phyloP scores from a whole-genome alignment of 257 asterid species.

The Paraleonurus japonicus region DNA sequence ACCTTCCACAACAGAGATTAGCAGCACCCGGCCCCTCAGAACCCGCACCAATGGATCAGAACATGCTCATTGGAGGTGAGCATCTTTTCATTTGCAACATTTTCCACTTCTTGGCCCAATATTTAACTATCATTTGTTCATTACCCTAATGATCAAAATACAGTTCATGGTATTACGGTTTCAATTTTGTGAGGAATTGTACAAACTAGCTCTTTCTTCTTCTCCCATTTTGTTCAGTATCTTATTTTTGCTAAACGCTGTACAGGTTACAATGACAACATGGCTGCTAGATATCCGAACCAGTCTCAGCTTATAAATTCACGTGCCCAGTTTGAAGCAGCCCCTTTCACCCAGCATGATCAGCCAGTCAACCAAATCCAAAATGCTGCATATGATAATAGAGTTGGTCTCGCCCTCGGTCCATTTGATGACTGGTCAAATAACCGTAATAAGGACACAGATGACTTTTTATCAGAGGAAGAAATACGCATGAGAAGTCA shows the following conservation, averaged over 20 bases:
- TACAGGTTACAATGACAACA: constrained; percentile 51
- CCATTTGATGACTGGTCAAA: constrained; percentile 80
- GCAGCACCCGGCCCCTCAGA: constrained; percentile 52
- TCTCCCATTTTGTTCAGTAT: background rate
- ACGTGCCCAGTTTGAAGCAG: constrained; percentile 46
- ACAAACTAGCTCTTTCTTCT: background rate
- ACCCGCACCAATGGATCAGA: constrained; percentile 48
- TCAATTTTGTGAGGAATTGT: background rate
- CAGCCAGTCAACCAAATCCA: constrained; percentile 51
- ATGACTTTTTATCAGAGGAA: constrained; percentile 83
- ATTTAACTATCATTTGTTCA: background rate
- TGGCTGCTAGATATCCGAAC: constrained; percentile 45
- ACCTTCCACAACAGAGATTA: constrained; percentile 53
- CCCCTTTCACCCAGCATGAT: constrained; percentile 43
- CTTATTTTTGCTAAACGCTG: constrained; percentile 28
- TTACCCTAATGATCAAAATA: background rate
- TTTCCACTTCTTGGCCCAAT: background rate
- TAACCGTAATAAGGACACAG: constrained; percentile 59
- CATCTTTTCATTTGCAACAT: background rate
- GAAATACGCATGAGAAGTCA: constrained; percentile 90
- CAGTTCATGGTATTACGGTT: background rate
- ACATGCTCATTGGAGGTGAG: constrained; percentile 72
- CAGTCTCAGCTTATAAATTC: constrained; percentile 47
- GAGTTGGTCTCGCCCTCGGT: constrained; percentile 69
- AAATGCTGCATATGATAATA: constrained; percentile 36